Evolutionary conservation across 768 basidiomycete species (phyloP), one percentile per base, ranked within the genome.

Genomic region (Agaricus sinodeliciosus): DNA sequence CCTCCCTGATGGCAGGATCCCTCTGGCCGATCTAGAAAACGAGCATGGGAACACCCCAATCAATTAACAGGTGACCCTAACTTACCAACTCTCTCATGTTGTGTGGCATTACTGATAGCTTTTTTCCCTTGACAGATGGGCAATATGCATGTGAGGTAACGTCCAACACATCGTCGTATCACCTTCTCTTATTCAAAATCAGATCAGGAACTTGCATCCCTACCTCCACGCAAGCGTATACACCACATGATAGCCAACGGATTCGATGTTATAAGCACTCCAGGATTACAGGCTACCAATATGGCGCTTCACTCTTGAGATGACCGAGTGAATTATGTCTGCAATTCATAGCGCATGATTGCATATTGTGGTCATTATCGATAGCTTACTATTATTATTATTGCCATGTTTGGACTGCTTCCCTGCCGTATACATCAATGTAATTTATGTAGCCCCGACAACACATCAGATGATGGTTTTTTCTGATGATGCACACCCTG

Each of bases 171-270:
- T 62, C 42, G 26, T 43, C 19, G 45, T 42, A 48, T 40, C 43
- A 57, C 51, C 49, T 46, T 50, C 57, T 48, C 56, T 62, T 55
- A 63, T 48, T 58, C 51, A 56, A 55, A 57, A 39, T 58, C 49
- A 57, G 57, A 49, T 44, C 71, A 81, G 68, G 80, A 81, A 57
- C 70, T 82, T 57, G 65, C 78, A 55, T 72, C 70, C 39, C 62
- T 82, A 40, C 78, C 77, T 43, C 80, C 82, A 15, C 74, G 84
- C 62, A 85, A 85, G 67, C 79, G 84, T 50, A 68, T 77, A 18
- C 84, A 85, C 65, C 82, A 84, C 63, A 78, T 84, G 73, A 79
- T 83, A 67, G 72, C 75, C 31, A 31, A 31, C 44, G 72, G 72
- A 13, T 81, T 78, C 59, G 78, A 83, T 63, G 71, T 80, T 59